phyloP scores from a whole-genome alignment of 225 moss, liverwort and hornwort species.

The Sphagnum contortum region DNA sequence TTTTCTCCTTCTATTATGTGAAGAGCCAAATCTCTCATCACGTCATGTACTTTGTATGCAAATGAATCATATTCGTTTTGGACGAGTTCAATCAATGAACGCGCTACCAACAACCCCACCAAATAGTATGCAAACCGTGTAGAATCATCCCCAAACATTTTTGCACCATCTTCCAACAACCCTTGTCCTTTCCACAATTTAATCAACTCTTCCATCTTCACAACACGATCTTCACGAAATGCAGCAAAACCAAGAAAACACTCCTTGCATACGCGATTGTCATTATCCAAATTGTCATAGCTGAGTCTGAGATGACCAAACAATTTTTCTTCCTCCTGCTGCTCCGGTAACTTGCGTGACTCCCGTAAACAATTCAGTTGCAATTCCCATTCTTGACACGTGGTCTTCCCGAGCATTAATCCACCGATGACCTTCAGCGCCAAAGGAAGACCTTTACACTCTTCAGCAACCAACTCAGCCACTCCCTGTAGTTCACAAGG shows the following conservation, averaged over 20 bases:
- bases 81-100: too few relatives aligned
- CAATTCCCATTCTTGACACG: slow-evolving; percentile 5
- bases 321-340: background rate
- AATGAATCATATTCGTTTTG: too few relatives aligned
- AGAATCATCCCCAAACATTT: too few relatives aligned
- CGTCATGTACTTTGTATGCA: too few relatives aligned
- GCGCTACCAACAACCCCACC: too few relatives aligned
- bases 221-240: slow-evolving; percentile 12
- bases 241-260: slow-evolving; percentile 14
- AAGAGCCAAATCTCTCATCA: too few relatives aligned
- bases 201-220: slow-evolving; percentile 8
- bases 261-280: slow-evolving; percentile 4
- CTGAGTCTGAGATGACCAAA: slow-evolving; percentile 10
- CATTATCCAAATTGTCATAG: slow-evolving; percentile 2
- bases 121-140: slow-evolving; percentile 3
- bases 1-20: too few relatives aligned
- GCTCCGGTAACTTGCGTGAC: slow-evolving; percentile 3
- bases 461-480: slow-evolving; percentile 5
- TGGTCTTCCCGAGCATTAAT: slow-evolving; percentile 3
- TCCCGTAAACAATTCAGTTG: slow-evolving; percentile 7
- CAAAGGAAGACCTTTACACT: slow-evolving; percentile 18
- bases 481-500: background rate
- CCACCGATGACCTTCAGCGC: slow-evolving; percentile 14
- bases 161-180: slow-evolving; percentile 6
- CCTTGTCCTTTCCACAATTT: slow-evolving; percentile 10